Conservation (phyloP, 805 yeast genomes). For the Wickerhamomyces kurtzmanii region DNA sequence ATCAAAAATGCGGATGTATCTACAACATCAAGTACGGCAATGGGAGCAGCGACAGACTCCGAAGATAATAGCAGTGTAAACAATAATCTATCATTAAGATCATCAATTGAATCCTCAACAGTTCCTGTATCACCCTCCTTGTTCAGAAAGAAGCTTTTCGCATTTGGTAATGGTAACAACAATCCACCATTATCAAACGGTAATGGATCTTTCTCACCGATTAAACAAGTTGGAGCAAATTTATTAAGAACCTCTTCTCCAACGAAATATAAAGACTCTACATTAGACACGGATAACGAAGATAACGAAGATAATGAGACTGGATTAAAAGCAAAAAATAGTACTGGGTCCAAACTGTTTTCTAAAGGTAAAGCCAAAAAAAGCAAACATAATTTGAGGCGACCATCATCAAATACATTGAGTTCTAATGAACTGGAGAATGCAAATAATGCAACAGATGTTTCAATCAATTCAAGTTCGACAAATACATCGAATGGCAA, state of each 20-base stretch:
- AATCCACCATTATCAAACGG: constrained; percentile 1
- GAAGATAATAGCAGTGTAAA: no score
- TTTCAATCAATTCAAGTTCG: constrained; percentile 7
- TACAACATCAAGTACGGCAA: no score
- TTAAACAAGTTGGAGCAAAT: not conserved
- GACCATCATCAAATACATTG: constrained; percentile 7
- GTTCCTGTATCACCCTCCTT: constrained; percentile 25
- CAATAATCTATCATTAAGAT: no score
- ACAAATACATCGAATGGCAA: constrained; percentile 9
- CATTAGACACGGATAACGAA: constrained; percentile 5
- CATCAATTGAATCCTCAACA: constrained; percentile 5
- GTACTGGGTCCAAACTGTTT: constrained; percentile 10
- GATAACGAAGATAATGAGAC: constrained; percentile 11
- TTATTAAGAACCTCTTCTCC: no score
- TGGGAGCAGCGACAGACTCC: no score
- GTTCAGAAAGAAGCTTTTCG: constrained; percentile 23
- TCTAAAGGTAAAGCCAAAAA: constrained; percentile 11
- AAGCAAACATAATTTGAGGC: constrained; percentile 6
- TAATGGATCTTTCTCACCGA: not conserved
- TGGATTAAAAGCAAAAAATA: not conserved
- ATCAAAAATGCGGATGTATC: no score
- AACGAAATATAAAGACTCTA: constrained; percentile 4
- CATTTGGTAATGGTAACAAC: constrained; percentile 18
- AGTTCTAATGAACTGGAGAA: constrained; percentile 3
- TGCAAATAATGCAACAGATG: constrained; percentile 2